phyloP scores from a whole-genome alignment of 2,329 filamentous ascomycete species.

The Elsinoe perseae region DNA sequence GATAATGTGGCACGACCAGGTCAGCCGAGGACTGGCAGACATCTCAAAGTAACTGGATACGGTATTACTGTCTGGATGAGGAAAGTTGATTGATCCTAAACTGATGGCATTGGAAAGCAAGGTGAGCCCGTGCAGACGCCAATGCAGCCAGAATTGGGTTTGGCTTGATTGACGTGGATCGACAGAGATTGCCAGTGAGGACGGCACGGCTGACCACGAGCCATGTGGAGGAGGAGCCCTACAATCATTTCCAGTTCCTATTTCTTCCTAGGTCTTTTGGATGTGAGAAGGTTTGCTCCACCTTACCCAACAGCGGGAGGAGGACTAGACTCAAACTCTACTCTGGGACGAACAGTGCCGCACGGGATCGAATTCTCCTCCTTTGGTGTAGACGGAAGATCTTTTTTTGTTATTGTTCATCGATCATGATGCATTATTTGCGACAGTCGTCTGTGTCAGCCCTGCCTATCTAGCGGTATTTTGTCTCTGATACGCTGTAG shows the following conservation, averaged over 20 bases:
- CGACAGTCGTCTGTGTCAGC: conserved; percentile 2
- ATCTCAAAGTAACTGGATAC: neutral
- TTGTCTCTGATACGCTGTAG: neutral
- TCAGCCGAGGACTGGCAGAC: neutral
- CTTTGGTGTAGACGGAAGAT: neutral
- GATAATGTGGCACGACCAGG: neutral
- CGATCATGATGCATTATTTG: neutral
- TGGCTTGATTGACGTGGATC: conserved; percentile 16
- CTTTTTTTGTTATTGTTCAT: neutral
- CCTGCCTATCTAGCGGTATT: neutral
- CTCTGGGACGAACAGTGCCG: neutral
- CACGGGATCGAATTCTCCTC: conserved; percentile 2
- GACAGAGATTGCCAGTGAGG: neutral
- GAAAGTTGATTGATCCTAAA: conserved; percentile 8
- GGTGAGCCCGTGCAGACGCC: neutral
- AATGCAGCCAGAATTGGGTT: conserved; percentile 3
- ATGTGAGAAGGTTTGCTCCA: neutral
- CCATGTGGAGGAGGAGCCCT: conserved; percentile 13
- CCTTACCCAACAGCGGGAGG: conserved; percentile 10
- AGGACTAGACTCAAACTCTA: neutral
- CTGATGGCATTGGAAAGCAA: neutral
- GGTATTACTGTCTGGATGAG: neutral
- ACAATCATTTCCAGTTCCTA: conserved; percentile 12
- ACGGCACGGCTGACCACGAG: neutral
- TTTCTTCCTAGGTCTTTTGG: neutral